Conservation (phyloP, 257 asterid genomes). For the Leonotis leonurus region DNA sequence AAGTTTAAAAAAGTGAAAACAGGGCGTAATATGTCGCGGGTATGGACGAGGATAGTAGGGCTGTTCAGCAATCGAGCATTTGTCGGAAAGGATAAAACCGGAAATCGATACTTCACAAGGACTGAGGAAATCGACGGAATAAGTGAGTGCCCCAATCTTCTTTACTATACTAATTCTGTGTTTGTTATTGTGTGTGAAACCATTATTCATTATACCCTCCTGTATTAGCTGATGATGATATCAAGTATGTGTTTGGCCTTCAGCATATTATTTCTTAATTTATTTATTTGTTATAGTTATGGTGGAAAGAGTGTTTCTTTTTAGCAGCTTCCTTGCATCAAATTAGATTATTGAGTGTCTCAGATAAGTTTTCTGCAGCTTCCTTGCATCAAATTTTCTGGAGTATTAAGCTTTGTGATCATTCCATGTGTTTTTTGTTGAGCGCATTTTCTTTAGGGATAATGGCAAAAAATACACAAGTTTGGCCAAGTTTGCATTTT, state of each 20-base stretch:
- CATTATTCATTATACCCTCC: not conserved
- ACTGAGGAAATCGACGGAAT: slow-evolving; percentile 66
- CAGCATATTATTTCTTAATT: not conserved
- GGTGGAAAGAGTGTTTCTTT: not conserved
- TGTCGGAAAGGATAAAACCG: slow-evolving; percentile 67
- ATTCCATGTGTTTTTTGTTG: not conserved
- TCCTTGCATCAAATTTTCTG: not conserved
- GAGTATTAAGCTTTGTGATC: not conserved
- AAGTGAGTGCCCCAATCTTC: slow-evolving; percentile 43
- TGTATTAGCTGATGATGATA: not conserved
- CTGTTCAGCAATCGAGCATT: slow-evolving; percentile 46
- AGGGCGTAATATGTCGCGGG: slow-evolving; percentile 45
- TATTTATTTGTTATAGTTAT: not conserved
- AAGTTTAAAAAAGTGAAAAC: not conserved
- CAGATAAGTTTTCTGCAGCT: not conserved
- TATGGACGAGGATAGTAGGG: slow-evolving; percentile 62
- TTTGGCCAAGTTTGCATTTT: no score
- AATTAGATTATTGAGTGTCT: not conserved
- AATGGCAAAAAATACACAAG: no score
- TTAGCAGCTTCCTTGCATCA: not conserved
- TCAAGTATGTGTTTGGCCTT: not conserved
- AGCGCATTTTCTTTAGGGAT: no score
- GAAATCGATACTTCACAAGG: slow-evolving; percentile 72
- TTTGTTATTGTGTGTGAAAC: not conserved
- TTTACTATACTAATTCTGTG: not conserved